phyloP scores from a whole-genome alignment of 768 basidiomycete genomes.

The Chlorophyllum brunneum region DNA sequence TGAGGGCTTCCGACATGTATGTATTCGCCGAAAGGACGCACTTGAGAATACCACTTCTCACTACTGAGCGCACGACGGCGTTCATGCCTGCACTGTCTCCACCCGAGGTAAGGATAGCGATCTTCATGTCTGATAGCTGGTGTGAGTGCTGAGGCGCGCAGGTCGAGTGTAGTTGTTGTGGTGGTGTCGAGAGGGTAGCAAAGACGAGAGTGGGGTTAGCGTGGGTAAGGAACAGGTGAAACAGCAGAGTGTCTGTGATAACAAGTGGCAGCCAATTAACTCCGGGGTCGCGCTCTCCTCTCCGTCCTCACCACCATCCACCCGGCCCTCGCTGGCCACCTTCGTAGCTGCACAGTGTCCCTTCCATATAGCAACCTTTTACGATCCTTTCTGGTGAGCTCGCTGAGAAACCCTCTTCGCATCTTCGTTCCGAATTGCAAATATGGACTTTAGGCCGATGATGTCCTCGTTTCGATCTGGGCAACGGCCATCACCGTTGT shows the following conservation, averaged over 20 bases:
- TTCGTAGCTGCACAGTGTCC: no score
- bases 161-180: neutral
- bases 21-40: constrained; percentile 31
- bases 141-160: neutral
- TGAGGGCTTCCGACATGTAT: neutral
- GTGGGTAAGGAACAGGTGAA: neutral
- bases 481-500: neutral
- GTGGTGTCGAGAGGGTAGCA: neutral
- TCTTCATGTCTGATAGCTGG: constrained; percentile 54
- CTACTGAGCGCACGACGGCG: constrained; percentile 89
- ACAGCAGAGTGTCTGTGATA: neutral
- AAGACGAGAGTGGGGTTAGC: neutral
- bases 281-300: constrained; percentile 5
- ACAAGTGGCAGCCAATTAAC: neutral
- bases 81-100: constrained; percentile 99
- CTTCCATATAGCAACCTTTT: neutral
- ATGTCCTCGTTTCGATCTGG: neutral
- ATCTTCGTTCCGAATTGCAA: neutral
- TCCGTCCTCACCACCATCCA: neutral
- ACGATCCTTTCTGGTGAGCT: neutral
- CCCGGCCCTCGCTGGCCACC: neutral
- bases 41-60: constrained; percentile 91
- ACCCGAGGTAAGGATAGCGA: constrained; percentile 92
- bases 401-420: neutral
- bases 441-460: neutral